These are phyloP conservation scores for Petrea volubilis DNA, from an alignment of 257 asterid species.

Conservation along the genomic window DNA sequence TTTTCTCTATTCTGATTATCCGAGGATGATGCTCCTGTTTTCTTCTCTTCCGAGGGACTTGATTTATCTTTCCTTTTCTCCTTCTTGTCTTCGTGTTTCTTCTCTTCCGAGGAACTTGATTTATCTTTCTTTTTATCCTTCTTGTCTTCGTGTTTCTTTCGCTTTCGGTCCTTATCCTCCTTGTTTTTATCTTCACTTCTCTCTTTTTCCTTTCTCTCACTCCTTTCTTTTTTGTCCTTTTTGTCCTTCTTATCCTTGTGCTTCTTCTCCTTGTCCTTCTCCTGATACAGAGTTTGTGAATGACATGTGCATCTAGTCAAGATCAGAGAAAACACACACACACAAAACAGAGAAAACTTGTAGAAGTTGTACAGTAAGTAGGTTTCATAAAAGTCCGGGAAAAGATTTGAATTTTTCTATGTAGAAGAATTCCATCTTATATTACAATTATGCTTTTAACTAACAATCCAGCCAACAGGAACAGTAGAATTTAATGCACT, in stretches of 20 bases:
- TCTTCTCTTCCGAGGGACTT: too few relatives aligned
- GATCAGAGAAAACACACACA: too few relatives aligned
- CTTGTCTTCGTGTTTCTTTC: constrained; percentile 47
- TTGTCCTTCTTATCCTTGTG: constrained; percentile 56
- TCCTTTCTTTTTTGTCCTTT: constrained; percentile 47
- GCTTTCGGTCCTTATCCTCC: constrained; percentile 56
- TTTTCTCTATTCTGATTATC: too few relatives aligned
- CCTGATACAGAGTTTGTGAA: constrained; percentile 32
- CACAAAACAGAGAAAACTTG: background rate
- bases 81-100: too few relatives aligned
- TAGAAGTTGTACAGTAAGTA: background rate
- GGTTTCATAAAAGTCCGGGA: too few relatives aligned
- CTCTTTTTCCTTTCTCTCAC: constrained; percentile 48
- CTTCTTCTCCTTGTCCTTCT: constrained; percentile 47
- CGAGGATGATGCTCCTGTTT: too few relatives aligned
- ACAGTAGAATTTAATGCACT: too few relatives aligned
- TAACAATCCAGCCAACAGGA: too few relatives aligned
- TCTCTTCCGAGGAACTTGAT: constrained; percentile 36
- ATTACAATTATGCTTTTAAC: too few relatives aligned
- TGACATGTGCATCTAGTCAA: background rate
- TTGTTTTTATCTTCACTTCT: constrained; percentile 43
- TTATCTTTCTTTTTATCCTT: constrained; percentile 46
- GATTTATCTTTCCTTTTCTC: too few relatives aligned
- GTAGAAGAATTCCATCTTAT: too few relatives aligned
- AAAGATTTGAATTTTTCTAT: too few relatives aligned